These are phyloP conservation scores for Hyaloscypha bicolor DNA, from an alignment of 495 filamentous ascomycete species.

Conservation along the genomic window DNA sequence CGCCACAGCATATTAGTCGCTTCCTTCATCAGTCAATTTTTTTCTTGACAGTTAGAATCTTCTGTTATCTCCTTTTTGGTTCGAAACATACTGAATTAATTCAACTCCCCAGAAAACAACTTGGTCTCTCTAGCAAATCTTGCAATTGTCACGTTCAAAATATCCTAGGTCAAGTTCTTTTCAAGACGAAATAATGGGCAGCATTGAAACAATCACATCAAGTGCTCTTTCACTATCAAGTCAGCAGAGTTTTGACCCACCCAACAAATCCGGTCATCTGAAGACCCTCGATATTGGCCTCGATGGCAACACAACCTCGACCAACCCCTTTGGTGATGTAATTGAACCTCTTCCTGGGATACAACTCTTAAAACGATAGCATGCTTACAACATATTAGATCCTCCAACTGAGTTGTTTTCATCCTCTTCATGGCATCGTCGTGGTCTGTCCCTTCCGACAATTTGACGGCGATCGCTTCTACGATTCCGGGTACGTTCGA, in stretches of 20 bases:
- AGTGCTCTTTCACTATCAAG: neutral
- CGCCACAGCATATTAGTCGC: neutral
- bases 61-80: neutral
- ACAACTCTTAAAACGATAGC: neutral
- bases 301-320: constrained; percentile 11
- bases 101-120: too few relatives aligned
- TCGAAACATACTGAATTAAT: neutral
- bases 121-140: too few relatives aligned
- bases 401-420: constrained; percentile 22
- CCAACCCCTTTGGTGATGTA: constrained; percentile 5
- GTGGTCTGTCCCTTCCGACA: constrained; percentile 21
- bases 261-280: neutral
- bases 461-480: constrained; percentile 22
- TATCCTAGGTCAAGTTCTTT: too few relatives aligned
- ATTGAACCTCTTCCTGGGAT: neutral
- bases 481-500: constrained; percentile 23
- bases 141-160: too few relatives aligned
- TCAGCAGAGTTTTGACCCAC: neutral
- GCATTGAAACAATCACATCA: neutral
- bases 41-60: too few relatives aligned
- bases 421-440: constrained; percentile 26
- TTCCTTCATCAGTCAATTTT: neutral
- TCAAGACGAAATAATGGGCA: neutral
- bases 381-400: constrained; percentile 6
- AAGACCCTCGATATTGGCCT: constrained; percentile 25